Conservation (phyloP, 805 yeast species). For the Lipomyces sp. region DNA sequence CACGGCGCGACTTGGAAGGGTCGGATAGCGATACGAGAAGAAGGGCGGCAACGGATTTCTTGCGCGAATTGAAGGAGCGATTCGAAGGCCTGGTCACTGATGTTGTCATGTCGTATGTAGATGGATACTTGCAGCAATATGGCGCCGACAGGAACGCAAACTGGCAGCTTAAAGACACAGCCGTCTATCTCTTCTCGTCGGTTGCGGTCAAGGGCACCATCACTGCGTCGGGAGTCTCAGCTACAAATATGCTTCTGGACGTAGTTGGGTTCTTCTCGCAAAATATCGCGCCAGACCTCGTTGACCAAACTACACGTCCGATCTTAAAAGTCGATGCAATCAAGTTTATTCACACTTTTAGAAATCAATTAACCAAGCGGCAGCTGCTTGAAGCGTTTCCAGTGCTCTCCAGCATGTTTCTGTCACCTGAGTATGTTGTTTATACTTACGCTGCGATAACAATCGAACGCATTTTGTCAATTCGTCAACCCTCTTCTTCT, state of each 20-base stretch:
- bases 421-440: slow-evolving; percentile 72
- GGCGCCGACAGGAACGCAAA: slow-evolving; percentile 51
- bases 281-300: slow-evolving; percentile 81
- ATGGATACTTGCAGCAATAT: slow-evolving; percentile 63
- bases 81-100: slow-evolving; percentile 75
- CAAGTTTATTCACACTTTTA: slow-evolving; percentile 82
- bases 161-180: slow-evolving; percentile 89
- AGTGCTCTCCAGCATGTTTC: slow-evolving; percentile 70
- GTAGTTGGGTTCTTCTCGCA: slow-evolving; percentile 82
- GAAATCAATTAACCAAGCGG: slow-evolving; percentile 89
- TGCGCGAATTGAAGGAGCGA: slow-evolving; percentile 81
- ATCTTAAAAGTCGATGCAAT: slow-evolving; percentile 91
- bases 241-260: slow-evolving; percentile 82
- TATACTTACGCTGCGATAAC: slow-evolving; percentile 94
- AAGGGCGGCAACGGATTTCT: slow-evolving; percentile 88
- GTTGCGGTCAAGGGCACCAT: slow-evolving; percentile 89
- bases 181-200: slow-evolving; percentile 82
- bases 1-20: slow-evolving; percentile 92
- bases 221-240: slow-evolving; percentile 84
- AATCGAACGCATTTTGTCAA: slow-evolving; percentile 81
- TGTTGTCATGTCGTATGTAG: slow-evolving; percentile 73
- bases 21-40: slow-evolving; percentile 92
- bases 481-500: slow-evolving; percentile 55
- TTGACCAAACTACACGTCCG: slow-evolving; percentile 62
- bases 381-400: slow-evolving; percentile 84